phyloP scores from a whole-genome alignment of 768 basidiomycete genomes.

The Postia placenta region DNA sequence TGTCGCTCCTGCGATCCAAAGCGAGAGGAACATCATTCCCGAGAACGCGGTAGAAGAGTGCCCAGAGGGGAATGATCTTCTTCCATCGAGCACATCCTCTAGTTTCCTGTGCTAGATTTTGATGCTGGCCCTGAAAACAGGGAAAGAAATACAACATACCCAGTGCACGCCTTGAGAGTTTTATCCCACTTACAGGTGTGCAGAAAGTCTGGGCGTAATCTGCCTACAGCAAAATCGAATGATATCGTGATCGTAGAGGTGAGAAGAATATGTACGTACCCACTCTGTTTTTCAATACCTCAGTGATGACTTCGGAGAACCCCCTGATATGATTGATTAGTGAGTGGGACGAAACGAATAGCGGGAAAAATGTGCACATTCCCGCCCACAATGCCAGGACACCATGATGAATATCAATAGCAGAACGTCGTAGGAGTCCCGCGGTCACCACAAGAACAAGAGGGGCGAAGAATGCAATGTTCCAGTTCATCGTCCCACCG shows the following conservation, averaged over 20 bases:
- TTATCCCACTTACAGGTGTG: slow-evolving; percentile 58
- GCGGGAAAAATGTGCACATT: slow-evolving; percentile 21
- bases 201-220: slow-evolving; percentile 64
- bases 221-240: slow-evolving; percentile 19
- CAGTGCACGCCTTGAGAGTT: slow-evolving; percentile 42
- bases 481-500: slow-evolving; percentile 38
- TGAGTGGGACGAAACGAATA: slow-evolving; percentile 20
- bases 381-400: slow-evolving; percentile 41
- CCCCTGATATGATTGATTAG: slow-evolving; percentile 32
- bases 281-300: slow-evolving; percentile 49
- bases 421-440: slow-evolving; percentile 37
- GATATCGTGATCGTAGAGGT: no score
- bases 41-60: slow-evolving; percentile 63
- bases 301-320: slow-evolving; percentile 42
- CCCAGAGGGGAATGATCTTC: slow-evolving; percentile 64
- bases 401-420: slow-evolving; percentile 53
- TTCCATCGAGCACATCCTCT: slow-evolving; percentile 38
- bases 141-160: slow-evolving; percentile 29
- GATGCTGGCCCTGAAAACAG: not conserved
- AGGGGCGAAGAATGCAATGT: slow-evolving; percentile 43
- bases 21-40: slow-evolving; percentile 56
- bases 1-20: slow-evolving; percentile 62
- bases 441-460: slow-evolving; percentile 30
- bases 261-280: slow-evolving; percentile 41
- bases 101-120: slow-evolving; percentile 20